Conservation (phyloP, 2,329 filamentous ascomycete genomes). For the Neonectria sp. region DNA sequence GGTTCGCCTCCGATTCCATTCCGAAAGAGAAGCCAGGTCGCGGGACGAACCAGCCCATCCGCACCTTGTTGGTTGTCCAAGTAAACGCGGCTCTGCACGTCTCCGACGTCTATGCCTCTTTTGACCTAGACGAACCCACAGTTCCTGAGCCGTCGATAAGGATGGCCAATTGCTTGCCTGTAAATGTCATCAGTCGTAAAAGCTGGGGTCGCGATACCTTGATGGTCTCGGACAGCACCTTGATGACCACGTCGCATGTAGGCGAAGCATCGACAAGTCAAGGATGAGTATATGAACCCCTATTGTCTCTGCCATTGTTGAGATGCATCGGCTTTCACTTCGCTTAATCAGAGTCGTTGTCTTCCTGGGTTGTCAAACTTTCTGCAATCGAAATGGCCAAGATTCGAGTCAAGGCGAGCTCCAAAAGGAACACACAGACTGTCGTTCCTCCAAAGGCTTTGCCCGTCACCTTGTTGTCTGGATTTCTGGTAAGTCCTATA, state of each 20-base stretch:
- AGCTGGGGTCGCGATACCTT: conserved; percentile 31
- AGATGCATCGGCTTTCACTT: not conserved
- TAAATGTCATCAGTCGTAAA: conserved; percentile 36
- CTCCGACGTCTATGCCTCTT: conserved; percentile 12
- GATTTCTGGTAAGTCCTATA: conserved; percentile 48
- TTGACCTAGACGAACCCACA: not conserved
- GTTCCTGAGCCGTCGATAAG: not conserved
- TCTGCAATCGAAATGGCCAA: conserved; percentile 36
- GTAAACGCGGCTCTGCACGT: conserved; percentile 30
- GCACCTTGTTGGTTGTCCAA: not conserved
- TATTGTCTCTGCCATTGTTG: not conserved
- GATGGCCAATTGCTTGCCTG: conserved; percentile 25
- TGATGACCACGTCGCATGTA: conserved; percentile 38
- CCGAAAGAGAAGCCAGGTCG: not conserved
- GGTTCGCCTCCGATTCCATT: not conserved
- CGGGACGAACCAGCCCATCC: not conserved
- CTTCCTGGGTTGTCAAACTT: not conserved
- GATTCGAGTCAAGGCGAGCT: conserved; percentile 24
- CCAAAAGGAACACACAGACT: conserved; percentile 29
- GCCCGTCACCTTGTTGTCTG: conserved; percentile 54
- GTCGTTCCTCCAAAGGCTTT: conserved; percentile 43
- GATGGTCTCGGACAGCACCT: conserved; percentile 37
- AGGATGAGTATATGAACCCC: conserved; percentile 22
- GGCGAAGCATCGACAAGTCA: conserved; percentile 6
- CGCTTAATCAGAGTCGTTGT: too few species aligned